A percentile compares a stretch with the other conserved stretches of the same genome.
Evolutionary conservation across 2,329 filamentous ascomycete species (phyloP).

Genomic region (Rachicladosporium sp.): DNA sequence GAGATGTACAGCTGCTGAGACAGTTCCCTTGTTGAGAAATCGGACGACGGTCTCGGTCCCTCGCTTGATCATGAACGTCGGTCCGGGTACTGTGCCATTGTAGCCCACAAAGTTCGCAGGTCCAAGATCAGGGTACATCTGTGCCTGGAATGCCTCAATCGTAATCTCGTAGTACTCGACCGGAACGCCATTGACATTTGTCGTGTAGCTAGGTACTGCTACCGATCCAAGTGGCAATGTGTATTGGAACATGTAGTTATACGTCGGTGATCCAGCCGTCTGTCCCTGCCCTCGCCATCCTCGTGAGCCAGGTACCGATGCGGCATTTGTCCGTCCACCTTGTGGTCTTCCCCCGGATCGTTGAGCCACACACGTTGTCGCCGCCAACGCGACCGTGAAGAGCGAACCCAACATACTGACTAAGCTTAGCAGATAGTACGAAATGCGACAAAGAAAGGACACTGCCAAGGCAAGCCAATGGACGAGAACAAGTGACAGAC

Average conservation of each 20-base stretch:
- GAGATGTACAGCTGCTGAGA: slow-evolving; percentile 39
- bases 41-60: slow-evolving; percentile 43
- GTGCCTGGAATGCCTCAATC: slow-evolving; percentile 28
- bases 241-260: slow-evolving; percentile 12
- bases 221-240: slow-evolving; percentile 13
- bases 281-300: slow-evolving; percentile 10
- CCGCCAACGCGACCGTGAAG: slow-evolving; percentile 4
- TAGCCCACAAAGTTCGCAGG: slow-evolving; percentile 30
- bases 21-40: slow-evolving; percentile 38
- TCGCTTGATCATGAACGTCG: slow-evolving; percentile 37
- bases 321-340: background rate
- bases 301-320: slow-evolving; percentile 1
- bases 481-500: too few species aligned
- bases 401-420: background rate
- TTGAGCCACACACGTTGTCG: slow-evolving; percentile 1
- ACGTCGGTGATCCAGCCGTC: slow-evolving; percentile 11
- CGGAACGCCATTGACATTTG: slow-evolving; percentile 21
- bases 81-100: slow-evolving; percentile 42
- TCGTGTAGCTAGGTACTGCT: slow-evolving; percentile 20
- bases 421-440: too few species aligned
- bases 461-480: too few species aligned
- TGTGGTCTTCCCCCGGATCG: background rate
- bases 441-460: too few species aligned
- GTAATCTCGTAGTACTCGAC: slow-evolving; percentile 38
- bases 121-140: slow-evolving; percentile 32